phyloP scores from a whole-genome alignment of 768 basidiomycete genomes.

The Xanthoconium stramineum region DNA sequence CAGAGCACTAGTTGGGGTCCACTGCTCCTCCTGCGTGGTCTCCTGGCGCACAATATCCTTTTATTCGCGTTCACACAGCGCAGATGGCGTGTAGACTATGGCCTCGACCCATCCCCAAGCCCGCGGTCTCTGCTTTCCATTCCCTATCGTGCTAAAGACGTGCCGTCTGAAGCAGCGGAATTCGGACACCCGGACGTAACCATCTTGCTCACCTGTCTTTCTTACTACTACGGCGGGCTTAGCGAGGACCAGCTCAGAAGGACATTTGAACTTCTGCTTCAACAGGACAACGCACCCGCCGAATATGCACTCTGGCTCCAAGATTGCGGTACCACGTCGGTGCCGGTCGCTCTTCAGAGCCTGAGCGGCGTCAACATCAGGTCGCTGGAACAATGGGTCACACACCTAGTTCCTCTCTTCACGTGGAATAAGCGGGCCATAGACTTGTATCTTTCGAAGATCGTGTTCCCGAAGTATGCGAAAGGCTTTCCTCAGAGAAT shows the following conservation, averaged over 20 bases:
- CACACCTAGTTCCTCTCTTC: not conserved
- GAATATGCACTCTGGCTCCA: not conserved
- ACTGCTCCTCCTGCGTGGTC: not conserved
- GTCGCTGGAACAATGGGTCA: not conserved
- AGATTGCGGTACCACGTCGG: not conserved
- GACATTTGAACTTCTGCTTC: not conserved
- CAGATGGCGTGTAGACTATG: not conserved
- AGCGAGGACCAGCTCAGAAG: not conserved
- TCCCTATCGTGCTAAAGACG: not conserved
- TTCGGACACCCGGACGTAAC: not conserved
- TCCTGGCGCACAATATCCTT: not conserved
- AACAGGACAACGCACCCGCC: not conserved
- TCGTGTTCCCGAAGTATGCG: not conserved
- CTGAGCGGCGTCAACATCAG: not conserved
- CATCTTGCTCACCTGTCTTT: not conserved
- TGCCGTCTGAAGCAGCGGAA: not conserved
- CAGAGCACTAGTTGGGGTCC: not conserved
- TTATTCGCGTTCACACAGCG: not conserved
- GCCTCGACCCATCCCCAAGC: not conserved
- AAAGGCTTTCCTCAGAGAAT: not conserved
- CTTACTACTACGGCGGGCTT: not conserved
- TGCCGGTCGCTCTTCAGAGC: not conserved
- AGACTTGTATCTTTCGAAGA: not conserved
- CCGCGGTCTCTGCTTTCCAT: not conserved
- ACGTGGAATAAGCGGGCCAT: not conserved